Conservation (phyloP, 202 grass and related monocot species). For the Schoenoplectus triqueter region DNA sequence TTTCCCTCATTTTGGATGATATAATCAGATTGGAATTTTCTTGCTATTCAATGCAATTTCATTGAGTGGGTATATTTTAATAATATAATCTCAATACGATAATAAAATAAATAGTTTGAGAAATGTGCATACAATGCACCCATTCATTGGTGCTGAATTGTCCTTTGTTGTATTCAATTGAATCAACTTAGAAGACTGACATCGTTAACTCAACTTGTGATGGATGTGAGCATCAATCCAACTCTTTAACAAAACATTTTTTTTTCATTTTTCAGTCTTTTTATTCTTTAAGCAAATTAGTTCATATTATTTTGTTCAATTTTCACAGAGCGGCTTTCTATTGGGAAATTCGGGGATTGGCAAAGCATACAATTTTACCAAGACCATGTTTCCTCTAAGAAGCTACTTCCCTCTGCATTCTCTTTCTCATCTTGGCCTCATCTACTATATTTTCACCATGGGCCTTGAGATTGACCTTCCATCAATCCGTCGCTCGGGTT, state of each 20-base stretch:
- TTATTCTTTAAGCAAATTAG: not conserved
- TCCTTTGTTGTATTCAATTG: not conserved
- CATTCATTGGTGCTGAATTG: not conserved
- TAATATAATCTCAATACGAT: not conserved
- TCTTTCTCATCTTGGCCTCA: slow-evolving; percentile 66
- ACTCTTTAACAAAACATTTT: not conserved
- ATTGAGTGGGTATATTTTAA: not conserved
- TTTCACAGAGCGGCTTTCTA: slow-evolving; percentile 52
- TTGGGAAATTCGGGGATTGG: slow-evolving; percentile 63
- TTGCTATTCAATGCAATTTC: not conserved
- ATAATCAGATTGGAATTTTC: not conserved
- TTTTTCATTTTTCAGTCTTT: not conserved
- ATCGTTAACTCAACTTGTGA: not conserved
- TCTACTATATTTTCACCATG: slow-evolving; percentile 71
- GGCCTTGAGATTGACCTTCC: slow-evolving; percentile 66
- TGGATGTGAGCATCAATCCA: not conserved
- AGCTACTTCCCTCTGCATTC: slow-evolving; percentile 60
- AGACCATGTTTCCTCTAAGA: slow-evolving; percentile 52
- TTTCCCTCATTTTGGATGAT: slow-evolving; percentile 3
- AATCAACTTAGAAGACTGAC: not conserved
- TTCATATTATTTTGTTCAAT: not conserved
- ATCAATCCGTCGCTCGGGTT: slow-evolving; percentile 22
- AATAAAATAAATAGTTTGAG: not conserved
- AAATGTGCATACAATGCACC: not conserved
- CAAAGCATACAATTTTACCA: slow-evolving; percentile 40